These are phyloP conservation scores for Chalaropsis ovoidea DNA, from an alignment of 2,329 filamentous ascomycete species.

Conservation along the genomic window DNA sequence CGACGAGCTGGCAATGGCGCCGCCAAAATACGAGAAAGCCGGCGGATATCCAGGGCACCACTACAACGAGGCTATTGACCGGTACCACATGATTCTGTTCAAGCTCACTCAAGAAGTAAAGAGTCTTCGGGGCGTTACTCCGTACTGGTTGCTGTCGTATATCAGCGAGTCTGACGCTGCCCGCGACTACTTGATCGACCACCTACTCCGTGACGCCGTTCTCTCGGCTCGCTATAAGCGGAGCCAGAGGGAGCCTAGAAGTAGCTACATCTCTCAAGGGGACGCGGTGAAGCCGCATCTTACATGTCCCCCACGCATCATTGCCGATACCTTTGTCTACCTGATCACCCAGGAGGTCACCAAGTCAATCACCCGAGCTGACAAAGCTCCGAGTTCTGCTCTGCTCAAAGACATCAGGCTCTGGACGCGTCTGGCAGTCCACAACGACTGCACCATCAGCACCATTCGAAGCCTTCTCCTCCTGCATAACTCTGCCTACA, in stretches of 20 bases:
- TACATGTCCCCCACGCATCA: neutral
- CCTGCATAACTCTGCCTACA: constrained; percentile 16
- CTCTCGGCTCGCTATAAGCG: neutral
- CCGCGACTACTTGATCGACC: neutral
- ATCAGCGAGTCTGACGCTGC: neutral
- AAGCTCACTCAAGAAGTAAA: neutral
- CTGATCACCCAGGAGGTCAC: neutral
- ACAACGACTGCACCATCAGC: constrained; percentile 9
- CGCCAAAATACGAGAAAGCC: neutral
- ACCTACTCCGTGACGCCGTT: neutral
- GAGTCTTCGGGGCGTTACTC: neutral
- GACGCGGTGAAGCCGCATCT: neutral
- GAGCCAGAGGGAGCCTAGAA: neutral
- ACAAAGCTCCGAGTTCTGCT: neutral
- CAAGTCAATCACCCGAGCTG: neutral
- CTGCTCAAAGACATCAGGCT: neutral
- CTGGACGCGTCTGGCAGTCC: constrained; percentile 12
- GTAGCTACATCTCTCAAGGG: neutral
- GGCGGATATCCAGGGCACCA: neutral
- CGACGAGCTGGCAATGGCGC: neutral
- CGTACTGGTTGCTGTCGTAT: constrained; percentile 13
- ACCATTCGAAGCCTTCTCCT: neutral
- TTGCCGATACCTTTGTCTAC: neutral
- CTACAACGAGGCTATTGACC: neutral
- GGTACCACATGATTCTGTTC: neutral